Percentiles rank a stretch among this genome's conserved stretches.
phyloP scores from a whole-genome alignment of 2,329 filamentous ascomycete species.

The Graphiopsis chlorocephala region DNA sequence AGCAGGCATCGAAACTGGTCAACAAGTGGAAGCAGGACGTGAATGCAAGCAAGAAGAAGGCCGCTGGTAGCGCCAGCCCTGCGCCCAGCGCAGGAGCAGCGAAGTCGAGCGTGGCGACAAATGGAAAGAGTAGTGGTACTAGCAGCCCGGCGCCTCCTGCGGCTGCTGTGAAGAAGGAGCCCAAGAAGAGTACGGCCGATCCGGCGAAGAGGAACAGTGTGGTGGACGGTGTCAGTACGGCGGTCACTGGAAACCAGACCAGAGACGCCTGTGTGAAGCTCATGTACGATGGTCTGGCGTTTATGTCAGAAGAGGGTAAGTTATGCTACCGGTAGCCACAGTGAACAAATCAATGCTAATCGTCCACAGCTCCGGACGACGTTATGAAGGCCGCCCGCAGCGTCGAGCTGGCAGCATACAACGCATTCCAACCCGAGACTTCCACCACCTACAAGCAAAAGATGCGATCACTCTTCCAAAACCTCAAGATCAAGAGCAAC shows the following conservation, averaged over 20 bases:
- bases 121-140: constrained; percentile 36
- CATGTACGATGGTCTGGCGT: constrained; percentile 87
- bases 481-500: constrained; percentile 91
- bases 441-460: constrained; percentile 76
- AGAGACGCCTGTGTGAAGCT: constrained; percentile 87
- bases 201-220: constrained; percentile 79
- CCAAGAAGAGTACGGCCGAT: constrained; percentile 52
- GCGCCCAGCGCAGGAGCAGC: constrained; percentile 42
- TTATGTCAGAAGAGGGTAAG: constrained; percentile 58
- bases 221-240: constrained; percentile 74
- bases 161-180: constrained; percentile 32
- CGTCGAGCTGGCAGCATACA: constrained; percentile 75
- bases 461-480: constrained; percentile 88
- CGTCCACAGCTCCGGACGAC: constrained; percentile 52
- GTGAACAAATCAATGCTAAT: background rate
- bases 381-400: constrained; percentile 66
- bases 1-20: constrained; percentile 77
- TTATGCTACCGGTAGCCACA: background rate
- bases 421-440: constrained; percentile 66
- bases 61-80: constrained; percentile 47
- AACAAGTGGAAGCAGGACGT: constrained; percentile 82
- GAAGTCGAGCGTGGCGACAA: constrained; percentile 33
- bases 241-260: constrained; percentile 68
- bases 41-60: constrained; percentile 47
- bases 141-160: constrained; percentile 39